A percentile compares a stretch with the other conserved stretches of the same genome.
These are phyloP conservation scores for Tylopilus sp. DNA, from an alignment of 1,284 basidiomycete species.

Conservation along the genomic window DNA sequence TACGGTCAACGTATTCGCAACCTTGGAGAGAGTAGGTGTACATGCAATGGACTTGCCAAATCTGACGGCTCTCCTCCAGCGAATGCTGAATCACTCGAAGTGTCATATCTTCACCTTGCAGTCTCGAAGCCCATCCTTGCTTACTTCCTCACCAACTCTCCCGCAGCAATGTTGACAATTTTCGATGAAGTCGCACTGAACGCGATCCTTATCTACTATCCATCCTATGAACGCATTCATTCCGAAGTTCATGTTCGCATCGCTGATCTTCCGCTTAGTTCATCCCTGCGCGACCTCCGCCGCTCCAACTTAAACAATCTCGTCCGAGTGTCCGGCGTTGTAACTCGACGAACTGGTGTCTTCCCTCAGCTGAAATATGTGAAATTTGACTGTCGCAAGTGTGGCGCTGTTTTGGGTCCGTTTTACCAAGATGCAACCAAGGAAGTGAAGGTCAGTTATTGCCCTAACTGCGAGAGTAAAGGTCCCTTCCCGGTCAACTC, in stretches of 20 bases:
- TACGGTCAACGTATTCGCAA: constrained; percentile 93
- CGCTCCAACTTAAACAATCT: constrained; percentile 92
- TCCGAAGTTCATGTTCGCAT: constrained; percentile 98
- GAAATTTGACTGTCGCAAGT: constrained; percentile 97
- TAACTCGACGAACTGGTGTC: constrained; percentile 92
- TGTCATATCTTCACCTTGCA: constrained; percentile 91
- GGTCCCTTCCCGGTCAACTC: constrained; percentile 97
- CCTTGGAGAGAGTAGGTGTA: constrained; percentile 85
- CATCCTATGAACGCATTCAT: constrained; percentile 95
- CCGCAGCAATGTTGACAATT: constrained; percentile 87
- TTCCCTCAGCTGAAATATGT: constrained; percentile 99
- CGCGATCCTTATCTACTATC: constrained; percentile 94
- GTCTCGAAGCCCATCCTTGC: constrained; percentile 92
- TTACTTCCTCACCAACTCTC: constrained; percentile 96
- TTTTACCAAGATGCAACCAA: constrained; percentile 97
- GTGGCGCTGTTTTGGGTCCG: constrained; percentile 88
- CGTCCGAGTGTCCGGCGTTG: constrained; percentile 95
- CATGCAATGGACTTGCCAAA: not conserved
- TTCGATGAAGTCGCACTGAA: constrained; percentile 96
- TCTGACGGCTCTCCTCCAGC: constrained; percentile 45
- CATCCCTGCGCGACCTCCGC: constrained; percentile 90
- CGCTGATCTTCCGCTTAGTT: constrained; percentile 86
- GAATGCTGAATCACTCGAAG: constrained; percentile 96
- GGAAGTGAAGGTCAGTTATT: constrained; percentile 94
- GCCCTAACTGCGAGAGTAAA: constrained; percentile 88